Evolutionary conservation across 148 eudicot genomes (phyloP).

Genomic region (Polygonum aviculare): DNA sequence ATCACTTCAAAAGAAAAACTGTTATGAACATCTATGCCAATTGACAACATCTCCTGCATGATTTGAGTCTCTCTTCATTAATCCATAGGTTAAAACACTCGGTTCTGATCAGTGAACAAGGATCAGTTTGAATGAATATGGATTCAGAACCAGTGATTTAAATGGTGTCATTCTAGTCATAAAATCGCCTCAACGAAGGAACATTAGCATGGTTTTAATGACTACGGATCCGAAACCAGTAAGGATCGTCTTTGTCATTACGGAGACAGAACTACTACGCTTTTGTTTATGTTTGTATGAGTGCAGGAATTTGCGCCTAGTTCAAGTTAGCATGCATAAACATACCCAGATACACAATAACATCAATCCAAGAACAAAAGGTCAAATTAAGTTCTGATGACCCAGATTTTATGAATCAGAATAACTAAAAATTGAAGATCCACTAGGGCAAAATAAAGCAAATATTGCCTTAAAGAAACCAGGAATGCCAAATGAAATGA

Average conservation of each 20-base stretch:
- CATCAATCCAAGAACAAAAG: not conserved
- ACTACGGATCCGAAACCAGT: too few species aligned
- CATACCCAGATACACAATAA: not conserved
- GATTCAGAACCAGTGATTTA: not conserved
- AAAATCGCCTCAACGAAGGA: not conserved
- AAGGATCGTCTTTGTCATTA: not conserved
- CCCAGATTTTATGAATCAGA: not conserved
- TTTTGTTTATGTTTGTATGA: not conserved
- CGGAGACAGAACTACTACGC: not conserved
- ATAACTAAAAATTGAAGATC: not conserved
- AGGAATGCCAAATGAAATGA: not conserved
- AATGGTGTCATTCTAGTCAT: not conserved
- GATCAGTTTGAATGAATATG: not conserved
- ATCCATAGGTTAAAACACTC: not conserved
- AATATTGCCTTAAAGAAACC: not conserved
- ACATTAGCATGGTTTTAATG: not conserved
- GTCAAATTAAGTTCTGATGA: not conserved
- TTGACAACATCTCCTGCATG: not conserved
- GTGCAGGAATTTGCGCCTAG: not conserved
- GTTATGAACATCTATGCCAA: not conserved
- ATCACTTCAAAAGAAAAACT: not conserved
- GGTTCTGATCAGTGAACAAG: not conserved
- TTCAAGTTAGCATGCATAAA: not conserved
- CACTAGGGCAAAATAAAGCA: not conserved
- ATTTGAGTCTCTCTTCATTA: not conserved